phyloP scores from a whole-genome alignment of 2,329 filamentous ascomycete species.

The Furcasterigmium sp. region DNA sequence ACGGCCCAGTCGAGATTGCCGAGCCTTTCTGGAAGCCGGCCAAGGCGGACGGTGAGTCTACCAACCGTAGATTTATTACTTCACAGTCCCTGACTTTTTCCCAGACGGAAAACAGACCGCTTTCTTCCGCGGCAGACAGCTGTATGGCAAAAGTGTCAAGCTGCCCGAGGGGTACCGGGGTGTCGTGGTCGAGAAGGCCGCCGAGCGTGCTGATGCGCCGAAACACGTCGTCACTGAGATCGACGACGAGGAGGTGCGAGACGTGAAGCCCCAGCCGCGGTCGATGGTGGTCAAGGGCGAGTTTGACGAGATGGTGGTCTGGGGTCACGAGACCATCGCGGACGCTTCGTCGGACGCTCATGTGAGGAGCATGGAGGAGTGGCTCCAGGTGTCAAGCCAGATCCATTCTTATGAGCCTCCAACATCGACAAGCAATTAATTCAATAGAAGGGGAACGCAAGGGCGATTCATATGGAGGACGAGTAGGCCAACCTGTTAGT shows the following conservation, averaged over 20 bases:
- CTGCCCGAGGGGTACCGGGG: constrained; percentile 71
- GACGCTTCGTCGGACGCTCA: constrained; percentile 63
- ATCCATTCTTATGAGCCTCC: constrained; percentile 24
- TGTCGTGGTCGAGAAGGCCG: constrained; percentile 47
- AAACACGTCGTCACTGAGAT: constrained; percentile 14
- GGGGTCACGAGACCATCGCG: constrained; percentile 69
- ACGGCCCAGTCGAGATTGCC: constrained; percentile 62
- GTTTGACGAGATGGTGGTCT: constrained; percentile 76
- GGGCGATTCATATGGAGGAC: neutral
- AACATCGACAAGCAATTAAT: neutral
- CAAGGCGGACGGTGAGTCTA: constrained; percentile 34
- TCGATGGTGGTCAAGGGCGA: constrained; percentile 57
- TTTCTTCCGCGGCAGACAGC: constrained; percentile 76
- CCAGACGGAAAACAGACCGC: constrained; percentile 48
- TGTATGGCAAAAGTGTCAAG: constrained; percentile 60
- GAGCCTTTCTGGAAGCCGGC: constrained; percentile 67
- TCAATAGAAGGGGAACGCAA: neutral
- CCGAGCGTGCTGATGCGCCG: constrained; percentile 20
- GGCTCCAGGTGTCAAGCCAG: constrained; percentile 67
- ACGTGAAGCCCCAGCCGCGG: neutral
- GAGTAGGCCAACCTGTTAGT: too few relatives aligned
- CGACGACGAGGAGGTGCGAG: constrained; percentile 27
- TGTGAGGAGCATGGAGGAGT: constrained; percentile 71
- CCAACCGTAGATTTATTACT: neutral
- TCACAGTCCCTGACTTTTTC: neutral